A percentile compares a stretch with the other conserved stretches of the same genome.
Evolutionary conservation across 2,329 filamentous ascomycete species (phyloP).

Genomic region (Tolypocladium sp.): DNA sequence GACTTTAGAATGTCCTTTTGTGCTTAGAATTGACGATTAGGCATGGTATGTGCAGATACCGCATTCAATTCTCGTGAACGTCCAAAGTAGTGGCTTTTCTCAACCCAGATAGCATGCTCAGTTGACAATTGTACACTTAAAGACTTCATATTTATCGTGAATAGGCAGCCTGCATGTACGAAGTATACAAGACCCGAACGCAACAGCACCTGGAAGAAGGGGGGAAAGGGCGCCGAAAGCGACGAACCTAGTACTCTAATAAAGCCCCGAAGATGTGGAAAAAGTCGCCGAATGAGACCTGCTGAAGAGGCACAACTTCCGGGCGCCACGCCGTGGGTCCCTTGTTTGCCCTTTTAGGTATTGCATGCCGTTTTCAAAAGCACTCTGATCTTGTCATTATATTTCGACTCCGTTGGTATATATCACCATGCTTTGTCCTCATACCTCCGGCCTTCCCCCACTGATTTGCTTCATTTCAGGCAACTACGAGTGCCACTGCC

Average conservation of each 20-base stretch:
- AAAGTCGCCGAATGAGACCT: background rate
- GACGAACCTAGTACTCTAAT: too few species aligned
- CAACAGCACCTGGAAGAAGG: too few species aligned
- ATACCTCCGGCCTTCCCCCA: too few species aligned
- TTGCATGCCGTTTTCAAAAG: too few species aligned
- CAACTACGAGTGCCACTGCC: too few species aligned
- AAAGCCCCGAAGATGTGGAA: background rate
- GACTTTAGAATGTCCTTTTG: background rate
- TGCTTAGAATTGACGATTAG: background rate
- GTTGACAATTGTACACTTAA: background rate
- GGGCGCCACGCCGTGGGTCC: too few species aligned
- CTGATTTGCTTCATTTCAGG: too few species aligned
- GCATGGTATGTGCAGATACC: background rate
- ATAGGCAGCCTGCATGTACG: background rate
- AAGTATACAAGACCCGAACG: background rate
- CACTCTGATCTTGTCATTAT: too few species aligned
- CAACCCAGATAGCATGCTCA: background rate
- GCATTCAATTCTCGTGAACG: background rate
- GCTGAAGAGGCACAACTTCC: too few species aligned
- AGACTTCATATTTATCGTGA: background rate
- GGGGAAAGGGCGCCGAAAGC: background rate
- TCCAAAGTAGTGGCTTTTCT: background rate
- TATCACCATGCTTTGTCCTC: too few species aligned
- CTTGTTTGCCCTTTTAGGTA: too few species aligned
- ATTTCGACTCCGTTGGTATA: too few species aligned